A percentile compares a stretch with the other conserved stretches of the same genome.
These are phyloP conservation scores for Fusarium cicatricum DNA, from an alignment of 2,329 filamentous ascomycete species.

Conservation along the genomic window DNA sequence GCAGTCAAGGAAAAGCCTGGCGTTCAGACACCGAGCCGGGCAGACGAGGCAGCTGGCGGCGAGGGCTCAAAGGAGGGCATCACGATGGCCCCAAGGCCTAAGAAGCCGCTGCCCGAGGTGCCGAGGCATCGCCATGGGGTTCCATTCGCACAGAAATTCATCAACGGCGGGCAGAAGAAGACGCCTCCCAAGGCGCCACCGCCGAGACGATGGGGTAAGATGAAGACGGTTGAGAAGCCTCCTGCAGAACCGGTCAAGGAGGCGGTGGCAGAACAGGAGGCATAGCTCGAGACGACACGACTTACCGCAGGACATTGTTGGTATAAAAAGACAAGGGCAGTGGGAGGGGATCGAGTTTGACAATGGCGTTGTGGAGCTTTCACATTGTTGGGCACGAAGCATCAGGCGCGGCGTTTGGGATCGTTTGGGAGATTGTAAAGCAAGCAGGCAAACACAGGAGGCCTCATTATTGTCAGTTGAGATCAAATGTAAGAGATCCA, in stretches of 20 bases:
- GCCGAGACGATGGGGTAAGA: slow-evolving; percentile 55
- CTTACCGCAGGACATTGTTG: slow-evolving; percentile 4
- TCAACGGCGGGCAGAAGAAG: slow-evolving; percentile 49
- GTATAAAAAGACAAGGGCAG: background rate
- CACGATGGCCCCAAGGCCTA: slow-evolving; percentile 45
- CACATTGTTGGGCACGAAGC: slow-evolving; percentile 32
- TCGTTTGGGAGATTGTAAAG: slow-evolving; percentile 21
- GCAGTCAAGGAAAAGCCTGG: slow-evolving; percentile 83
- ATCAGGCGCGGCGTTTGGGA: slow-evolving; percentile 32
- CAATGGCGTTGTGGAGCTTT: slow-evolving; percentile 36
- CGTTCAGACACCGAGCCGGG: slow-evolving; percentile 78
- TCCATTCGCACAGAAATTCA: slow-evolving; percentile 49
- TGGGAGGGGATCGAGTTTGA: slow-evolving; percentile 16
- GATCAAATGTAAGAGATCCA: slow-evolving; percentile 12
- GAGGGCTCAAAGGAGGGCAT: slow-evolving; percentile 35
- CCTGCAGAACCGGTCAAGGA: slow-evolving; percentile 43
- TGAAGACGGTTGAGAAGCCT: slow-evolving; percentile 47
- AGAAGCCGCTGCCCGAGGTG: slow-evolving; percentile 62
- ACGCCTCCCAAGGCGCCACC: slow-evolving; percentile 56
- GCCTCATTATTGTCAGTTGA: slow-evolving; percentile 7
- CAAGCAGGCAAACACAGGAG: slow-evolving; percentile 1
- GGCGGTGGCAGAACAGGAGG: slow-evolving; percentile 27
- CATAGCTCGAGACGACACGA: slow-evolving; percentile 4
- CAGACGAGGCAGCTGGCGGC: slow-evolving; percentile 42
- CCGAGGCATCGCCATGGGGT: slow-evolving; percentile 65